Base-by-base conservation (phyloP, 371 early-diverging fungal genomes). In the Mortierella sp. region DNA sequence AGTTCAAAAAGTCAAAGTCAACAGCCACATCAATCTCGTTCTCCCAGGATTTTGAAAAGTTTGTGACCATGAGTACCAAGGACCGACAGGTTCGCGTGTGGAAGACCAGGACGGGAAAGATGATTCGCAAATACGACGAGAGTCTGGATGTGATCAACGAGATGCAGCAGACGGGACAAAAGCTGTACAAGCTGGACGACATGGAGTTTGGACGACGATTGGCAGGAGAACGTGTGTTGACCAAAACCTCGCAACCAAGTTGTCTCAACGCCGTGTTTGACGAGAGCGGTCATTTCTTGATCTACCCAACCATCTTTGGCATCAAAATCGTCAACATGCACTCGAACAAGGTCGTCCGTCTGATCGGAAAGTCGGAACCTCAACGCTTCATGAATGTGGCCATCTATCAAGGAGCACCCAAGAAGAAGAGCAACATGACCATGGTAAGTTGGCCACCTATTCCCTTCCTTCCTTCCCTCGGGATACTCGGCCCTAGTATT, bases 131-230 rank as follows among this genome's bases (percentile, higher is more conserved):
- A 79, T 96, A 95, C 62, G 98, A 97, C 65, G 98, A 98, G 72
- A 90, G 92, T 44, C 72, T 96, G 12, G 83, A 86, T 2, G 87
- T 91, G 21, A 86, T 93, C 21, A 89, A 88, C 48, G 94, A 94
- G 67, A 94, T 96, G 91, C 96, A 96, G 68, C 92, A 93, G 85
- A 93, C 91, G 5, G 94, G 93, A 5, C 92, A 92, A 19, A 85
- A 90, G 7, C 71, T 85, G 39, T 85, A 89, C 67, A 88, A 88
- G 65, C 76, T 97, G 46, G 98, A 98, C 78, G 95, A 93, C 66
- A 97, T 97, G 97, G 98, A 97, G 80, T 97, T 96, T 86, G 97
- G 98, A 25, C 85, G 97, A 59, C 85, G 98, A 51, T 66, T 97
- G 47, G 96, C 97, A 3, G 85, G 93, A 7, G 98, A 98, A 60